Conservation (phyloP, 495 filamentous ascomycete genomes). For the Aspergillus funiculosus region DNA sequence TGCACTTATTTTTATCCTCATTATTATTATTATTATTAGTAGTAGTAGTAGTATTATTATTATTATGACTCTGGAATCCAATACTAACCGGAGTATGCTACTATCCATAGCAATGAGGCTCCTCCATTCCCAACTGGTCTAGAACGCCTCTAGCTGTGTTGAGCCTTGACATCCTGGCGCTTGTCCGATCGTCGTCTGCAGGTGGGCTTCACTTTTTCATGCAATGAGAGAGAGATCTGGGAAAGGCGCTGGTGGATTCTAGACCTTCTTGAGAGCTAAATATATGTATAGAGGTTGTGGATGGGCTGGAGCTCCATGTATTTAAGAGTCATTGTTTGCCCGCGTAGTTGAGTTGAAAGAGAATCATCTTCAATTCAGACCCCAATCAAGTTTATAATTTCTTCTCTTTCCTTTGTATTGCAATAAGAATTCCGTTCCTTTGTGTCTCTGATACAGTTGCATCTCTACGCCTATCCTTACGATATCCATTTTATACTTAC, state of each 20-base stretch:
- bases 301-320: not conserved
- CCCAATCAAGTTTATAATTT: not conserved
- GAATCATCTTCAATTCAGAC: not conserved
- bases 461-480: not conserved
- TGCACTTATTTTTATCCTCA: not conserved
- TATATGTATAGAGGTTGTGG: not conserved
- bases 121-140: not conserved
- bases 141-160: not conserved
- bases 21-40: constrained; percentile 1
- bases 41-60: too few relatives aligned
- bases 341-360: not conserved
- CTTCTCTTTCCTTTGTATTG: not conserved
- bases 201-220: not conserved
- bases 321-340: constrained; percentile 6
- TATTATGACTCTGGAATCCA: too few relatives aligned
- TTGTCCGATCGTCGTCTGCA: not conserved
- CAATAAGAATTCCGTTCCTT: not conserved
- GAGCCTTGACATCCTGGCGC: constrained; percentile 5
- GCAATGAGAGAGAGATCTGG: constrained; percentile 5
- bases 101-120: not conserved
- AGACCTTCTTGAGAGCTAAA: not conserved
- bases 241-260: not conserved
- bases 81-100: too few relatives aligned
- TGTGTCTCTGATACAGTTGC: not conserved
- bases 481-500: not conserved